Evolutionary conservation across 2,329 filamentous ascomycete genomes (phyloP), one percentile per base, ranked within the genome.

Genomic region (Metarhizium robertsii): DNA sequence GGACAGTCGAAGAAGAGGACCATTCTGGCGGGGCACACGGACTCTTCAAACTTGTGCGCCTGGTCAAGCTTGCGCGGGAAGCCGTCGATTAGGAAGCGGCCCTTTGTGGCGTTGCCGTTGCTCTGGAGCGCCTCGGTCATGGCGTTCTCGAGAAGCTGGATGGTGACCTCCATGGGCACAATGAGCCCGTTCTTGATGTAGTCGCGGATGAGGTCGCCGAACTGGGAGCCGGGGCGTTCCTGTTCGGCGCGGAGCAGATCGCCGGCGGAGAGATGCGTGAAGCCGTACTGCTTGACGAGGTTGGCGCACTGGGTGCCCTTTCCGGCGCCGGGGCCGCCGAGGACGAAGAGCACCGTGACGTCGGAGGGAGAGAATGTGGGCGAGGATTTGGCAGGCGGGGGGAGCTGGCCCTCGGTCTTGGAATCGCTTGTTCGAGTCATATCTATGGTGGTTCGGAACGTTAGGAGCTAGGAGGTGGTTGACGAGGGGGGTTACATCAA

Each of bases 61-160:
- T 99, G 94, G 77, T 97, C 94, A 77, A 97, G 88, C 78, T 99
- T 96, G 65, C 94, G 84, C 36, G 94, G 94, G 78, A 97, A 99
- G 13, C 94, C 87, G 70, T 85, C 81, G 63, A 86, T 84, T 55
- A 86, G 74, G 78, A 97, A 97, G 65, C 88, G 84, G 53, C 81
- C 81, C 69, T 84, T 86, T 60, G 67, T 66, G 53, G 60, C 64
- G 45, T 48, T 48, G 53, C 67, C 64, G 13, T 75, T 71, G 55
- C 78, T 73, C 55, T 77, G 67, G 53, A 96, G 82, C 13, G 81
- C 79, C 8, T 80, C 83, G 55, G 79, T 79, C 90, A 99, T 97
- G 57, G 92, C 90, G 72, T 96, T 95, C 74, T 96, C 92, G 47
- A 99, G 81, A 40, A 99, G 76, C 65, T 92, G 87, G 57, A 99